Percentiles rank a stretch among this genome's conserved stretches.
phyloP scores from a whole-genome alignment of 768 basidiomycete species.

The Tremella fuciformis region DNA sequence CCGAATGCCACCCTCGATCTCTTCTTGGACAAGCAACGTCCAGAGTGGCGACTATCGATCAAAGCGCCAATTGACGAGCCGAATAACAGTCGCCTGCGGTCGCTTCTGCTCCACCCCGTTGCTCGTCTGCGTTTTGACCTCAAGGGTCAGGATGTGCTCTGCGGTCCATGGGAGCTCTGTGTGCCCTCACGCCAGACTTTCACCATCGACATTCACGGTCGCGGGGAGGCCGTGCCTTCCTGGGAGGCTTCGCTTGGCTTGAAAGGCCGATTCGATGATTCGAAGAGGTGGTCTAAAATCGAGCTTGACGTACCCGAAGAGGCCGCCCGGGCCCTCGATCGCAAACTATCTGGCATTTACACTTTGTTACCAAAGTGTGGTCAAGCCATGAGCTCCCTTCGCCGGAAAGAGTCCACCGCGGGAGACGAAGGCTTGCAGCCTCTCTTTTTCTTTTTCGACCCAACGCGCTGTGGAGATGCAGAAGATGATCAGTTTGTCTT shows the following conservation, averaged over 20 bases:
- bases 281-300: slow-evolving; percentile 65
- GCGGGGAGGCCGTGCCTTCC: slow-evolving; percentile 68
- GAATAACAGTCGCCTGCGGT: slow-evolving; percentile 75
- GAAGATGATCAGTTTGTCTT: slow-evolving; percentile 80
- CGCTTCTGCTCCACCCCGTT: slow-evolving; percentile 69
- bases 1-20: slow-evolving; percentile 70
- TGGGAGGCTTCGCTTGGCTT: slow-evolving; percentile 84
- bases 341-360: slow-evolving; percentile 77
- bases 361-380: slow-evolving; percentile 79
- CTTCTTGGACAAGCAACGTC: slow-evolving; percentile 67
- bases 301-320: slow-evolving; percentile 62
- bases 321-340: slow-evolving; percentile 59
- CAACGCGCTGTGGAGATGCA: slow-evolving; percentile 71
- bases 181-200: slow-evolving; percentile 64
- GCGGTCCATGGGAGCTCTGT: slow-evolving; percentile 75
- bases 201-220: slow-evolving; percentile 59
- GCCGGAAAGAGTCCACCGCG: slow-evolving; percentile 59
- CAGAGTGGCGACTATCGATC: slow-evolving; percentile 84
- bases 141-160: slow-evolving; percentile 53
- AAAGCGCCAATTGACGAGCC: slow-evolving; percentile 66
- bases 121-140: slow-evolving; percentile 60
- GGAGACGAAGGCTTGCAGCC: slow-evolving; percentile 61
- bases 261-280: slow-evolving; percentile 64
- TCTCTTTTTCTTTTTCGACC: slow-evolving; percentile 72
- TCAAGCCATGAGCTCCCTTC: slow-evolving; percentile 78